Percentiles rank a stretch among this genome's conserved stretches.
Evolutionary conservation across 768 basidiomycete genomes (phyloP).

Genomic region (Agaricus sinodeliciosus): DNA sequence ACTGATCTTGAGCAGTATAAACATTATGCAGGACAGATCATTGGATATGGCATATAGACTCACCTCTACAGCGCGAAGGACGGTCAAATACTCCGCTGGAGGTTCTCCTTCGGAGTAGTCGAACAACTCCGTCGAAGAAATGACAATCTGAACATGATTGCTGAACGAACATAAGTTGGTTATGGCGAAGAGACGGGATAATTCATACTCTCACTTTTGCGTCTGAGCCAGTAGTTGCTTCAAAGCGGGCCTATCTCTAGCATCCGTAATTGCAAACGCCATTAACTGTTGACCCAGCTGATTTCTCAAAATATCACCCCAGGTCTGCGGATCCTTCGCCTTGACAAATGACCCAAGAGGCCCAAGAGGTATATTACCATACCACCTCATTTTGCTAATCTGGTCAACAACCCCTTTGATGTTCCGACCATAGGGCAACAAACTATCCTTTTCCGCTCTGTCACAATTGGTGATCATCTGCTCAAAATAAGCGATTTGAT

Average conservation of each 20-base stretch:
- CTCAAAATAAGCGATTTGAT: constrained; percentile 38
- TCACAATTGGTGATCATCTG: constrained; percentile 43
- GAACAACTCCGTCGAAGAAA: constrained; percentile 70
- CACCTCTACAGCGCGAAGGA: constrained; percentile 79
- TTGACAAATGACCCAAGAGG: constrained; percentile 79
- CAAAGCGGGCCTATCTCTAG: constrained; percentile 52
- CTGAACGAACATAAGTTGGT: constrained; percentile 24
- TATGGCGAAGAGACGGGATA: neutral
- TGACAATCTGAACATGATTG: constrained; percentile 44
- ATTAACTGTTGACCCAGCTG: constrained; percentile 54
- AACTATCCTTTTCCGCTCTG: constrained; percentile 48
- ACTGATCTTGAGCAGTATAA: constrained; percentile 45
- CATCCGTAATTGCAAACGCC: constrained; percentile 71
- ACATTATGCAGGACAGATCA: too few species aligned
- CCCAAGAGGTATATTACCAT: constrained; percentile 61
- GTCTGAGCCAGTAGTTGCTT: constrained; percentile 45
- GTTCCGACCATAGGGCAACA: constrained; percentile 55
- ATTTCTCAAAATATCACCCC: constrained; percentile 58
- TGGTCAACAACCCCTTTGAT: constrained; percentile 51
- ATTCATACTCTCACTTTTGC: constrained; percentile 50
- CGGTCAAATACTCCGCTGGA: constrained; percentile 52
- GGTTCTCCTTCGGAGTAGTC: constrained; percentile 77
- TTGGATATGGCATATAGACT: constrained; percentile 14
- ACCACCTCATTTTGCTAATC: constrained; percentile 50
- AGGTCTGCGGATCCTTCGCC: constrained; percentile 56